Evolutionary conservation across 2,329 filamentous ascomycete genomes (phyloP).

Genomic region (Cladosporium austrohemisphaericum): DNA sequence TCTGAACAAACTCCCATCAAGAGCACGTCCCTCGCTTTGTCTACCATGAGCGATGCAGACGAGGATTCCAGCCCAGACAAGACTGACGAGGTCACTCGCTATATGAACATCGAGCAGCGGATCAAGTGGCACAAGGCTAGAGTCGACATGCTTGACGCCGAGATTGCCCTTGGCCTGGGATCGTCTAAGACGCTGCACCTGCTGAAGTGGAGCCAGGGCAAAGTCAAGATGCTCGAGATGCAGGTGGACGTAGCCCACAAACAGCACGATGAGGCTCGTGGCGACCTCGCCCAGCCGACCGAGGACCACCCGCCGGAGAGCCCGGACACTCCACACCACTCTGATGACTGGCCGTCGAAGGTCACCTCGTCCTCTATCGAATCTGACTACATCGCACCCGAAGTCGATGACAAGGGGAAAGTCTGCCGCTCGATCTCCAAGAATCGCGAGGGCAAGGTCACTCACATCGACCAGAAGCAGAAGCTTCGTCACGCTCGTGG

Average conservation of each 20-base stretch:
- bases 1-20: neutral
- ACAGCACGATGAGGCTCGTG: conserved; percentile 17
- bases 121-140: neutral
- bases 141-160: neutral
- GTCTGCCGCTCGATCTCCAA: neutral
- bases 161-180: neutral
- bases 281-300: neutral
- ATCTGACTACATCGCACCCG: neutral
- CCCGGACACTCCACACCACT: neutral
- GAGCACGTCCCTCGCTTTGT: neutral
- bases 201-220: neutral
- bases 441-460: neutral
- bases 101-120: neutral
- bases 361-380: neutral
- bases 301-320: neutral
- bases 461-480: neutral
- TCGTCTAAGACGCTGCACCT: neutral
- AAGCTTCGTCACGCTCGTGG: neutral
- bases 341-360: neutral
- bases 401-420: neutral
- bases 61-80: neutral
- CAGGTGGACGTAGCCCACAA: conserved; percentile 17
- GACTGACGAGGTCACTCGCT: neutral
- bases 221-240: neutral
- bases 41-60: neutral